These are phyloP conservation scores for Boletus pseudo-olivaceus DNA, from an alignment of 768 basidiomycete genomes.

Conservation along the genomic window DNA sequence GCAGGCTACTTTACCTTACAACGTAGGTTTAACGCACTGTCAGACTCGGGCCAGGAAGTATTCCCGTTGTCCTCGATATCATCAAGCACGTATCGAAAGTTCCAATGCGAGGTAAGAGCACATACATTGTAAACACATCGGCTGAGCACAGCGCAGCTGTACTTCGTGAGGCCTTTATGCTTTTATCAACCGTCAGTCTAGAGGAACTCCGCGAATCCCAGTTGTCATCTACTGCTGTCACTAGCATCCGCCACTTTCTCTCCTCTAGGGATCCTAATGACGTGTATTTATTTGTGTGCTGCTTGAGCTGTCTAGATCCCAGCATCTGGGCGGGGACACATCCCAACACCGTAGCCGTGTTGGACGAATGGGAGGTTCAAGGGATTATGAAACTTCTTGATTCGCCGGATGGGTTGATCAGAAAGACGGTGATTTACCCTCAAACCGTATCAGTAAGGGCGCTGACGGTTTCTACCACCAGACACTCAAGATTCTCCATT, in stretches of 20 bases:
- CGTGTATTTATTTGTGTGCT: constrained; percentile 62
- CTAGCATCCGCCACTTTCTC: constrained; percentile 55
- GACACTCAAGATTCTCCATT: constrained; percentile 57
- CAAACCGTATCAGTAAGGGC: background rate
- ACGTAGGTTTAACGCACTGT: background rate
- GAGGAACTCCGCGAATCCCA: constrained; percentile 18
- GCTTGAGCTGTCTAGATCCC: constrained; percentile 56
- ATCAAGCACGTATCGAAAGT: constrained; percentile 22
- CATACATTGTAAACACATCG: background rate
- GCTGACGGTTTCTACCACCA: constrained; percentile 28
- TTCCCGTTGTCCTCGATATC: constrained; percentile 23
- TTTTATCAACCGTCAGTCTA: constrained; percentile 25
- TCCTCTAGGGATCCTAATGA: constrained; percentile 56
- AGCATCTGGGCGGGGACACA: constrained; percentile 66
- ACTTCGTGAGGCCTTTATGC: constrained; percentile 33
- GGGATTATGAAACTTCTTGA: constrained; percentile 65
- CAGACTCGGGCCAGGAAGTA: constrained; percentile 22
- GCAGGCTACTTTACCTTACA: background rate
- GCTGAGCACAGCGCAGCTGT: constrained; percentile 28
- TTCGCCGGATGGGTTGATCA: constrained; percentile 53
- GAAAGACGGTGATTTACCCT: constrained; percentile 49
- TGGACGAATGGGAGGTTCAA: constrained; percentile 75
- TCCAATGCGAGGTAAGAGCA: constrained; percentile 25
- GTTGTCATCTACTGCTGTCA: constrained; percentile 31
- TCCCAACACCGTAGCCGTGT: constrained; percentile 44